Percentiles rank a stretch among this genome's conserved stretches.
These are phyloP conservation scores for Paspalum notatum DNA, from an alignment of 176 grass and related monocot genomes.

Conservation along the genomic window DNA sequence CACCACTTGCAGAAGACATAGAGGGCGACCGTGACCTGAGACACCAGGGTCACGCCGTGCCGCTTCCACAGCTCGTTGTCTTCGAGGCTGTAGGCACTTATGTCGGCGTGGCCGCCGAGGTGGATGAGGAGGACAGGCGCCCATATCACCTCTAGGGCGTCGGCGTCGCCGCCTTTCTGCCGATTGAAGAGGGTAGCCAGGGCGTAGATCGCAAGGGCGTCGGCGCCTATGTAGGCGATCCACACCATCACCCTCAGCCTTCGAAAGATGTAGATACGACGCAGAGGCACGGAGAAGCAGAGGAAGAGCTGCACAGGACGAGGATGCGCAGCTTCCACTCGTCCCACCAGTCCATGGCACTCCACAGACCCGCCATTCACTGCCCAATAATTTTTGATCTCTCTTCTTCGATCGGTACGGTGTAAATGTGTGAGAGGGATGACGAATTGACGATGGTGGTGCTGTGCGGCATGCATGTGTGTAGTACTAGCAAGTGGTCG, in stretches of 20 bases:
- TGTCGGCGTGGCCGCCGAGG: background rate
- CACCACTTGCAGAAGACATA: slow-evolving; percentile 18
- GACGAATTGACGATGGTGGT: too few relatives aligned
- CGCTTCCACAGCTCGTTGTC: background rate
- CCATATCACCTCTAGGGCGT: background rate
- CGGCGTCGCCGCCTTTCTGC: background rate
- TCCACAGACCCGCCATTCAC: background rate
- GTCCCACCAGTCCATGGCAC: background rate
- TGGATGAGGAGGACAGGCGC: slow-evolving; percentile 6
- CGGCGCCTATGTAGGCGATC: background rate
- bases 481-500: too few relatives aligned
- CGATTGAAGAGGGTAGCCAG: slow-evolving; percentile 9
- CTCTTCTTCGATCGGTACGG: too few relatives aligned
- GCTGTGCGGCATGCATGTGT: too few relatives aligned
- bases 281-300: rapidly evolving
- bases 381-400: too few relatives aligned
- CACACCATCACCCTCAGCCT: background rate
- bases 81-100: slow-evolving; percentile 18
- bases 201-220: background rate
- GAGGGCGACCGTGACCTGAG: background rate
- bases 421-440: background rate
- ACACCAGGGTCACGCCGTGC: background rate
- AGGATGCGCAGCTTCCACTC: background rate
- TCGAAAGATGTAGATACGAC: rapidly evolving
- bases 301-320: background rate